A percentile compares a stretch with the other conserved stretches of the same genome.
These are phyloP conservation scores for Salicornia ramosissima DNA, from an alignment of 148 eudicot genomes.

Conservation along the genomic window DNA sequence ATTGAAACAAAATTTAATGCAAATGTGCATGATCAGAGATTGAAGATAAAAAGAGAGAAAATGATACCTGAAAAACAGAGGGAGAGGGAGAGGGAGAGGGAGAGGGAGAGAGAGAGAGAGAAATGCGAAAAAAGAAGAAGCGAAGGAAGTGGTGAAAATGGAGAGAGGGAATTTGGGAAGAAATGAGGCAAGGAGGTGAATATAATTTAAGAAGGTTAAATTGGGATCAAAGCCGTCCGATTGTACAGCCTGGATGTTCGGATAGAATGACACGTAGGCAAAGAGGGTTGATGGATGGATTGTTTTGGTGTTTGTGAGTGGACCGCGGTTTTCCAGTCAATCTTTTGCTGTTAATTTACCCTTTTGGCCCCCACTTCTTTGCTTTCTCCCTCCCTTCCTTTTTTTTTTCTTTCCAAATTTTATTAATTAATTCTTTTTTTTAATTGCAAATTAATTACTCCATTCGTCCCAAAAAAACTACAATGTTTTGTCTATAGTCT, in stretches of 20 bases:
- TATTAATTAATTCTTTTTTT: not conserved
- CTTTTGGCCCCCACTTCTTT: conserved; percentile 14
- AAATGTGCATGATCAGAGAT: no score
- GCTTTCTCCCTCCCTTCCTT: not conserved
- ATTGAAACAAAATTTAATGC: not conserved
- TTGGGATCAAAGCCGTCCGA: conserved; percentile 34
- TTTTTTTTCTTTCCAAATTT: not conserved
- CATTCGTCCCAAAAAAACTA: no score
- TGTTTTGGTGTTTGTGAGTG: conserved; percentile 16
- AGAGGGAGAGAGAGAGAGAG: not conserved
- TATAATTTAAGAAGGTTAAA: conserved; percentile 10
- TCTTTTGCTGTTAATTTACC: conserved; percentile 19
- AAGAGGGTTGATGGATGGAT: not conserved
- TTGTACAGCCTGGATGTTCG: conserved; percentile 33
- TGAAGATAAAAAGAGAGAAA: conserved; percentile 6
- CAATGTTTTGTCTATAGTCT: no score
- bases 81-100: not conserved
- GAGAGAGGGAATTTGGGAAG: conserved; percentile 1
- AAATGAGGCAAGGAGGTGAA: conserved; percentile 1
- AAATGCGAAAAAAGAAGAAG: not conserved
- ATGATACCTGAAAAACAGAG: conserved; percentile 22
- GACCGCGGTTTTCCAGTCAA: conserved; percentile 30
- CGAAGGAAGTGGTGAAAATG: conserved; percentile 1
- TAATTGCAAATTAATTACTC: no score
- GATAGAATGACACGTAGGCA: conserved; percentile 33